Percentiles rank a stretch among this genome's conserved stretches.
These are phyloP conservation scores for Quaeritorhiza haematococci DNA, from an alignment of 371 early-diverging fungal genomes.

Conservation along the genomic window DNA sequence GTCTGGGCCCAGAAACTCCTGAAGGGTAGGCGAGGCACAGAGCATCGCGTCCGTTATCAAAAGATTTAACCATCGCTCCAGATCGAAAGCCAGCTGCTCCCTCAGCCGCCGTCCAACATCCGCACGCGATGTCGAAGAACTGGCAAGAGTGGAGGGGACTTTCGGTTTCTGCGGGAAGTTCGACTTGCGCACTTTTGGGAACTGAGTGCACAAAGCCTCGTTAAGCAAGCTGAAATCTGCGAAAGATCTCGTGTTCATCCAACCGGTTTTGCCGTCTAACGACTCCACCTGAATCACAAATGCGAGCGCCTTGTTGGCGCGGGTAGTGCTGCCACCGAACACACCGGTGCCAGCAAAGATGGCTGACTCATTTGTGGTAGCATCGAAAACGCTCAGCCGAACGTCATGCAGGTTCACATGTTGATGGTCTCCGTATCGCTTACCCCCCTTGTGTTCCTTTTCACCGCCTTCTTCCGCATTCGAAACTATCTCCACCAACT, in stretches of 20 bases:
- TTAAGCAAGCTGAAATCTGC: conserved; percentile 11
- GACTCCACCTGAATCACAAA: conserved; percentile 18
- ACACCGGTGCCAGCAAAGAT: not conserved
- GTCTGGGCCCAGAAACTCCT: conserved; percentile 23
- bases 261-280: conserved; percentile 18
- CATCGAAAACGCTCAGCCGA: conserved; percentile 11
- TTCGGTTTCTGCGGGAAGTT: conserved; percentile 2
- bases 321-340: too few species aligned
- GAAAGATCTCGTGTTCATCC: conserved; percentile 22
- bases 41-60: conserved; percentile 11
- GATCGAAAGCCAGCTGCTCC: conserved; percentile 7
- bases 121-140: not conserved
- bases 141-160: too few species aligned
- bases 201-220: conserved; percentile 1
- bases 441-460: not conserved
- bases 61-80: conserved; percentile 17
- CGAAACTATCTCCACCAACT: conserved; percentile 17
- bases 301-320: not conserved
- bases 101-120: not conserved
- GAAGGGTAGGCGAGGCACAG: conserved; percentile 3
- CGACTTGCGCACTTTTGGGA: conserved; percentile 5
- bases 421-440: too few species aligned
- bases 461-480: conserved; percentile 5
- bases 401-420: conserved; percentile 13
- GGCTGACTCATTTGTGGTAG: not conserved